Evolutionary conservation across 2,329 filamentous ascomycete species (phyloP), one percentile per base, ranked within the genome.

Genomic region (Arthrobotrys sphaeroides): DNA sequence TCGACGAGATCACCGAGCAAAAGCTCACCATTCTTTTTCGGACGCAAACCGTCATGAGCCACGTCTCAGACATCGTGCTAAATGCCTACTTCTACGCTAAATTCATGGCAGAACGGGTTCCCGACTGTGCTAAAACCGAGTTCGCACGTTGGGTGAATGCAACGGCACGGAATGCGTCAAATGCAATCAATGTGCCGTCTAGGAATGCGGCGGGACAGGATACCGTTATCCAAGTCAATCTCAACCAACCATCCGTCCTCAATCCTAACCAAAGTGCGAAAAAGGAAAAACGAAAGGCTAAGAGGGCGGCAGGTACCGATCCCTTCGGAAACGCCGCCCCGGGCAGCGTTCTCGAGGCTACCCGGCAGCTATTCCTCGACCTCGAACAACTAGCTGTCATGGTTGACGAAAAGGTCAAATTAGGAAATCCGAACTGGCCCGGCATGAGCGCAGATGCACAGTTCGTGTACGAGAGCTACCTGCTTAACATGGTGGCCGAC

Each of bases 121-220:
- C 72, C 5, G 57, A 64, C 55, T 75, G 72, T 36, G 72, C 72
- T 10, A 75, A 75, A 65, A 64, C 47, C 9, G 62, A 67, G 24
- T 75, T 75, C 33, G 64, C 72, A 10, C 31, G 36, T 22, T 75
- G 72, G 72, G 64, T 60, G n/a, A 75, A 75, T 47, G 43, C 55
- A 3, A 75, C 72, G 1, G 62, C 72, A 24, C 26, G 22, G 24
- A 75, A 68, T 31, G 31, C 72, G 7, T 68, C 62, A 18, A 59
- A 59, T n/a, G 40, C 49, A 6, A 75, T 75, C 26, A 75, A 75
- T n/a, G 33, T 69, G 6, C 72, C 72, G 6, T 55, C 59, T 1
- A 57, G 49, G n/a, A 57, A 75, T 42, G 9, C 38, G 1, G 45
- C 38, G 1, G 72, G 72, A 22, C 38, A 59, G 28, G 64, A 75